phyloP scores from a whole-genome alignment of 495 filamentous ascomycete species.

The Mycothermus thermophilus region DNA sequence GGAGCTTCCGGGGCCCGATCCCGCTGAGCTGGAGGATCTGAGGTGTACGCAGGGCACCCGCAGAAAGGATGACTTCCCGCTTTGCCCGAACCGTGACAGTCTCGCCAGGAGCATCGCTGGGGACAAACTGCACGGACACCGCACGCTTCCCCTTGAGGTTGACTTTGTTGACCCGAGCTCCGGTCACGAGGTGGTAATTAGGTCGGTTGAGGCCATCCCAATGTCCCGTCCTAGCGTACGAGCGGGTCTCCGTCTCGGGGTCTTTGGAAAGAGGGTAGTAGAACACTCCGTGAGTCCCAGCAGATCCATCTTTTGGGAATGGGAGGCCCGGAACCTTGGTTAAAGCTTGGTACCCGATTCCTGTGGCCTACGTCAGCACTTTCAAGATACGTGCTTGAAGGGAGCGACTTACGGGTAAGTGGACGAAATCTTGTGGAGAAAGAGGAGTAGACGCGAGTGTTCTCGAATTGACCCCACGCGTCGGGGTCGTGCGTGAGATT shows the following conservation, averaged over 20 bases:
- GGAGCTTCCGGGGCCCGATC: constrained; percentile 32
- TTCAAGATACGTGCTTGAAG: not conserved
- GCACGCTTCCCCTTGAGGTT: constrained; percentile 20
- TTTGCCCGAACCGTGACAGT: constrained; percentile 23
- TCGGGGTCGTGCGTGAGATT: constrained; percentile 24
- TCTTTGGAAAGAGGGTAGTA: constrained; percentile 29
- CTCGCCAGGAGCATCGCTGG: not conserved
- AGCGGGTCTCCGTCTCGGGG: constrained; percentile 19
- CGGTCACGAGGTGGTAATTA: constrained; percentile 26
- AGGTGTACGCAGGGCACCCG: constrained; percentile 41
- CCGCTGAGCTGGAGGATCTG: constrained; percentile 42
- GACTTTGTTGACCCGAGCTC: constrained; percentile 23
- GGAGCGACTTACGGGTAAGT: constrained; percentile 14
- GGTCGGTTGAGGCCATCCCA: constrained; percentile 20
- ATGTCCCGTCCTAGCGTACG: constrained; percentile 26
- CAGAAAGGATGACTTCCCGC: constrained; percentile 43
- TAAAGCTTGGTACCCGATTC: constrained; percentile 21
- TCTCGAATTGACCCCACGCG: constrained; percentile 29
- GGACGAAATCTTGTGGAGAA: constrained; percentile 25
- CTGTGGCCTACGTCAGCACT: constrained; percentile 2
- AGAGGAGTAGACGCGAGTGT: constrained; percentile 21
- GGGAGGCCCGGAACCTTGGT: constrained; percentile 25
- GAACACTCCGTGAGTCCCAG: constrained; percentile 22
- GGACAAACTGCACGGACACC: constrained; percentile 19
- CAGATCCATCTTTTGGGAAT: constrained; percentile 23